These are phyloP conservation scores for Fraxinus dipetala DNA, from an alignment of 305 asterid species.

Conservation along the genomic window DNA sequence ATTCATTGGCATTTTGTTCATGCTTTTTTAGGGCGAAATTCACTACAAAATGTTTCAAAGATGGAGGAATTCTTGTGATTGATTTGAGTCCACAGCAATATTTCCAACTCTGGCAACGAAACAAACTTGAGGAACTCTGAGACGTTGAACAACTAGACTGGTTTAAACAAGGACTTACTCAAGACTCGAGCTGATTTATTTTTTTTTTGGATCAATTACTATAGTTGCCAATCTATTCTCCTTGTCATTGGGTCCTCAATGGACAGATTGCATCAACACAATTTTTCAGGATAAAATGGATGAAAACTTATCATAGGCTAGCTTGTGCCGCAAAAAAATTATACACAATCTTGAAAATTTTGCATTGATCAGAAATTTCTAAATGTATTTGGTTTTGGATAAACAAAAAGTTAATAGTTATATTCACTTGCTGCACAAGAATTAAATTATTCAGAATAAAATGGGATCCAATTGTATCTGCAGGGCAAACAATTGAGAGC, in stretches of 20 bases:
- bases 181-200: background rate
- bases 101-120: constrained; percentile 35
- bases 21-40: constrained; percentile 42
- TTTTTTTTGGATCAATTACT: background rate
- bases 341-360: background rate
- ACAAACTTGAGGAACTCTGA: background rate
- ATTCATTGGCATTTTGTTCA: background rate
- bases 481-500: constrained; percentile 1
- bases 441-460: constrained; percentile 1
- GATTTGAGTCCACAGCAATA: constrained; percentile 52
- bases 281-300: background rate
- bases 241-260: background rate
- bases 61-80: constrained; percentile 34
- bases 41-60: constrained; percentile 44
- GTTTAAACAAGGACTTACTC: background rate
- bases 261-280: background rate
- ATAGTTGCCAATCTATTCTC: background rate
- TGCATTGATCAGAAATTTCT: background rate
- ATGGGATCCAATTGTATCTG: background rate
- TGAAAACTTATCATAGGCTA: background rate
- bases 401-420: background rate
- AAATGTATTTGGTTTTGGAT: background rate
- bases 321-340: background rate
- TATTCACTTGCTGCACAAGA: background rate
- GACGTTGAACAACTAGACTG: background rate